These are phyloP conservation scores for Vigna reflexopilosa DNA, from an alignment of 306 rosid genomes.

Conservation along the genomic window DNA sequence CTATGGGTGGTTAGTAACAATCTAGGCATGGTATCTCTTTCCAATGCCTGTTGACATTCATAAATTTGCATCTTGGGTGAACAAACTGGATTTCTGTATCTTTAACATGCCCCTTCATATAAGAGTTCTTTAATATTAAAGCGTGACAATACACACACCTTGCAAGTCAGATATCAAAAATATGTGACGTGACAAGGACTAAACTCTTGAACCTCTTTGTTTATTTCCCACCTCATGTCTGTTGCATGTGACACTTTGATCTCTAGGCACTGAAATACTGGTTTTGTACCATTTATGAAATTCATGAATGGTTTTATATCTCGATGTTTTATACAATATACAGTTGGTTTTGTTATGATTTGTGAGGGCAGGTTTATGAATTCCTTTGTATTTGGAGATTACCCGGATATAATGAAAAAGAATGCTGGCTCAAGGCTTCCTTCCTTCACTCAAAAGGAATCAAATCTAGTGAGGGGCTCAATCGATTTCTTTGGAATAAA, in stretches of 20 bases:
- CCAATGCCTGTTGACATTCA: background rate
- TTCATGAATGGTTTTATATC: too few relatives aligned
- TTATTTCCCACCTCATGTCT: too few relatives aligned
- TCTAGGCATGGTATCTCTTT: background rate
- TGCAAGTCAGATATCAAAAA: too few relatives aligned
- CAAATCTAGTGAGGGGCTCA: slow-evolving; percentile 58
- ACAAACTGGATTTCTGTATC: too few relatives aligned
- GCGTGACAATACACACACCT: too few relatives aligned
- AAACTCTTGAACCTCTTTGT: too few relatives aligned
- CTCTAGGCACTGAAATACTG: too few relatives aligned
- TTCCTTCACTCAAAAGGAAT: slow-evolving; percentile 52
- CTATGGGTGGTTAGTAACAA: slow-evolving; percentile 60
- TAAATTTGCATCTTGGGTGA: background rate
- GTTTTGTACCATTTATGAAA: too few relatives aligned
- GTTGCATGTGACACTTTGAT: too few relatives aligned
- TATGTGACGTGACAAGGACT: too few relatives aligned
- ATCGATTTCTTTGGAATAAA: slow-evolving; percentile 66
- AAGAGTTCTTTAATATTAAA: too few relatives aligned
- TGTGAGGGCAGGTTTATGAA: slow-evolving; percentile 56
- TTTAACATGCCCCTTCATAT: too few relatives aligned
- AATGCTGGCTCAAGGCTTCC: slow-evolving; percentile 71
- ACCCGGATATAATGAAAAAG: slow-evolving; percentile 59
- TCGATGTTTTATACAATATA: background rate
- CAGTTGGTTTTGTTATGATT: background rate
- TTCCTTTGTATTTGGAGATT: slow-evolving; percentile 72